Evolutionary conservation across 768 basidiomycete species (phyloP), one percentile per base, ranked within the genome.

Genomic region (Cyclocybe aegerita): DNA sequence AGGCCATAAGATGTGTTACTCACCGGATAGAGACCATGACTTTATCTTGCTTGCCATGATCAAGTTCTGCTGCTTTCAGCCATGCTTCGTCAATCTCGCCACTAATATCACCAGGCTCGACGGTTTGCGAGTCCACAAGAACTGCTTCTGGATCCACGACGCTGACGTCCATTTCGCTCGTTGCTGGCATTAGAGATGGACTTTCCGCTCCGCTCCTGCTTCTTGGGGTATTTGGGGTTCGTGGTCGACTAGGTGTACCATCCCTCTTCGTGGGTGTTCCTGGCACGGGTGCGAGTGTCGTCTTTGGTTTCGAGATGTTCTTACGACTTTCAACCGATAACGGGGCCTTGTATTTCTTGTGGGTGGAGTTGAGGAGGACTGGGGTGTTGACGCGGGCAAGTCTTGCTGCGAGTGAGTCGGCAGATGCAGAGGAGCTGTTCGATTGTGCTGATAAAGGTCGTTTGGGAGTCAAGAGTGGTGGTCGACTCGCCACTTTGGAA

Each of bases 11-110:
- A 56, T 4, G 50, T 31, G 43, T 37, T n/a, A 51, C 64, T 43
- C 54, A 89, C 88, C 89, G 78, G 57, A 93, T 77, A 17, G 90
- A 91, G 15, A 93, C 90, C 65, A 93, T 83, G 39, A 92, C 91
- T 64, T 93, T 92, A 65, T 92, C 90, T 47, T 89, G 81, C 45
- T 79, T 82, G n/a, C 86, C 84, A 52, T 84, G 80, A 44, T 83
- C 76, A 10, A 65, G 64, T 1, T 68, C 65, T 1, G 65, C 61
- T n/a, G 66, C 68, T 48, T 70, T 55, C 11, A 83, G 60, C 71
- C 76, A 72, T 17, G 73, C 72, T 48, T 84, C 82, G 47, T 90
- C 89, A 1, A 89, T 72, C 46, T 86, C 86, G 0, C 67, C 85
- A 8, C 83, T 88, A 7, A 89, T 58, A 61, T 92, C 89, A 0